Evolutionary conservation across 1,284 basidiomycete genomes (phyloP).

Genomic region (Ceratobasidium sp.): DNA sequence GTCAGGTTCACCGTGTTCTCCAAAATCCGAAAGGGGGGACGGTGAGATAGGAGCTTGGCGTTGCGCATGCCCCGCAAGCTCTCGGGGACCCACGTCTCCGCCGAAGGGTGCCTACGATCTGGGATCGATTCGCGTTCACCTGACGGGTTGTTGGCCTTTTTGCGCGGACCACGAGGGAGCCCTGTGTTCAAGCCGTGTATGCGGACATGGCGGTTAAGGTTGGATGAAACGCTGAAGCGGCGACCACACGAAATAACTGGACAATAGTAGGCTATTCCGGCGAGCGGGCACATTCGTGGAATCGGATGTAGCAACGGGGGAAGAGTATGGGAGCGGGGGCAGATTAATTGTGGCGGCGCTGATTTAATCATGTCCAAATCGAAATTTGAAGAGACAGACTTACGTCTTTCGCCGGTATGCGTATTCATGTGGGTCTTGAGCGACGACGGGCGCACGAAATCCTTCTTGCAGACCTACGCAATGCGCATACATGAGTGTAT

Average conservation of each 20-base stretch:
- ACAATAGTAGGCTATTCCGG: slow-evolving; percentile 67
- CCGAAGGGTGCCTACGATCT: neutral
- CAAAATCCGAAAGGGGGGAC: slow-evolving; percentile 32
- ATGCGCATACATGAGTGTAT: slow-evolving; percentile 1
- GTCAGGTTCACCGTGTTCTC: neutral
- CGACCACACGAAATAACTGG: slow-evolving; percentile 58
- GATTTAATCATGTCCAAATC: neutral
- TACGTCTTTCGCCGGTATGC: slow-evolving; percentile 69
- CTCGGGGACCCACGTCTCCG: slow-evolving; percentile 36
- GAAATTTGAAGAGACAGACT: slow-evolving; percentile 46
- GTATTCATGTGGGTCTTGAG: slow-evolving; percentile 71
- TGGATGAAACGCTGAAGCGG: slow-evolving; percentile 66
- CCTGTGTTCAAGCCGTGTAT: slow-evolving; percentile 51
- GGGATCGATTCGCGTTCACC: neutral
- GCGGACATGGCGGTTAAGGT: slow-evolving; percentile 65
- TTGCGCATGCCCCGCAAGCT: slow-evolving; percentile 40
- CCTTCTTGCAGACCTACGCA: slow-evolving; percentile 18
- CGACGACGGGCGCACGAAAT: slow-evolving; percentile 19
- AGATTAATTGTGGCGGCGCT: neutral
- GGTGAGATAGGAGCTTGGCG: slow-evolving; percentile 16
- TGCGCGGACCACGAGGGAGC: neutral
- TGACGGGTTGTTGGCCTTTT: neutral
- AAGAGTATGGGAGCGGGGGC: neutral
- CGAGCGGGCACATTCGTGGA: neutral
- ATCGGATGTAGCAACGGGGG: neutral